Base-by-base conservation (phyloP, 2,329 filamentous ascomycete species). In the Aureobasidium sp. region DNA sequence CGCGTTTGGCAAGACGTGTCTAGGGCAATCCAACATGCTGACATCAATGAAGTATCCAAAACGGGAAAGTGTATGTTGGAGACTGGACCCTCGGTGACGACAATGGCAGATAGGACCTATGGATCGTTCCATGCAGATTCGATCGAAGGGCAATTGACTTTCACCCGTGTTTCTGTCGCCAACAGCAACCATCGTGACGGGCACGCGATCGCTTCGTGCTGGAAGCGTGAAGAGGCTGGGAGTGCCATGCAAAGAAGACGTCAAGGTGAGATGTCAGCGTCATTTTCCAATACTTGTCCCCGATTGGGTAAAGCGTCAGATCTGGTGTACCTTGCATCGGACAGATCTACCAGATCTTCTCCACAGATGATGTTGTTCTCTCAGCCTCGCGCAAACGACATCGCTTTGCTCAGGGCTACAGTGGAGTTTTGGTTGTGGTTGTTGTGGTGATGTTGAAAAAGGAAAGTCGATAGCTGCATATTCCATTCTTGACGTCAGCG, bases 11-110 rank as follows among this genome's bases (percentile, higher is more conserved):
- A 45, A 45, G 39, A 47, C 52, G 39, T 45, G 39, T 57, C n/a
- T 41, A 25, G n/a, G 11, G 20, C 53, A 11, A 59, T 15, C 20
- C n/a, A 31, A 15, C 2, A 42, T 60, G 25, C 49, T 62, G 60
- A 62, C 60, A 62, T 62, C 60, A 62, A 62, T 56, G 42, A 61
- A 56, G 51, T 62, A 9, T 55, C 59, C 49, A 25, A 56, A 56
- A 49, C 11, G 51, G 60, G 34, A 45, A 51, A 53, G 51, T 62
- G 41, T 27, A 39, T 39, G 12, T 8, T 25, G 34, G 9, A 45
- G n/a, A 44, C n/a, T 15, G 37, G 20, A 41, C 51, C 51, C 37
- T 31, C 15, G 37, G 31, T 55, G 51, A 55, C 51, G 51, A 42
- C 15, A 29, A 34, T 20, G 37, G 15, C 17, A 29, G 14, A 3